Evolutionary conservation across 1,139 yeast genomes (phyloP).

Genomic region (Geotrichum reessii): DNA sequence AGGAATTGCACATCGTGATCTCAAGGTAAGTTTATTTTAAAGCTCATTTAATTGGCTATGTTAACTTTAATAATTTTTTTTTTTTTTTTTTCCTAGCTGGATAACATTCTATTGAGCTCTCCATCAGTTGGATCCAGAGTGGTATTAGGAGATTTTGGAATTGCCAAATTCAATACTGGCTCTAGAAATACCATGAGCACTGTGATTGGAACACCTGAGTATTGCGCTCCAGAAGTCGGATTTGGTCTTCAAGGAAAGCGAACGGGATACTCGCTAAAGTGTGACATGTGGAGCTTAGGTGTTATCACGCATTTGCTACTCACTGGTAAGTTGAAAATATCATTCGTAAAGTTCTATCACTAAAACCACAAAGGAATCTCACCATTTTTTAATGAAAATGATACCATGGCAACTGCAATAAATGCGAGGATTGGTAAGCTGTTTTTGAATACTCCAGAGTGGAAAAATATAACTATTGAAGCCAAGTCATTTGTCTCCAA

Average conservation of each 20-base stretch:
- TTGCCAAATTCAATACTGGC: conserved; percentile 42
- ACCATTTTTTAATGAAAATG: conserved; percentile 51
- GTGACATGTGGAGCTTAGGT: conserved; percentile 68
- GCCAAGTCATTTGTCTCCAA: conserved; percentile 45
- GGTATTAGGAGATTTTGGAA: conserved; percentile 62
- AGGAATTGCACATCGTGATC: conserved; percentile 51
- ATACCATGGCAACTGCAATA: conserved; percentile 37
- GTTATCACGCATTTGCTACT: conserved; percentile 51
- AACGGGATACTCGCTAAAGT: conserved; percentile 48
- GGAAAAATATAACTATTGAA: conserved; percentile 39
- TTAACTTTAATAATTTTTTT: not conserved
- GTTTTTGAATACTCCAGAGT: conserved; percentile 39
- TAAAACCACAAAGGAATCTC: conserved; percentile 47
- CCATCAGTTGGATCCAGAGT: conserved; percentile 50
- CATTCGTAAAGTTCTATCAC: not conserved
- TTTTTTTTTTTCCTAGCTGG: too few species aligned
- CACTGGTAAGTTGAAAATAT: conserved; percentile 20
- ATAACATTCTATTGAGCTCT: conserved; percentile 49
- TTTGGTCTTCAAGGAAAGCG: conserved; percentile 33
- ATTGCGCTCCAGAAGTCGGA: conserved; percentile 63
- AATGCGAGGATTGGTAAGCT: conserved; percentile 42
- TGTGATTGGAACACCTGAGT: conserved; percentile 62
- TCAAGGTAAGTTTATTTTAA: conserved; percentile 35
- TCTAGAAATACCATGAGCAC: conserved; percentile 43
- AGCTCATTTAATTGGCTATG: not conserved